Percentiles rank a stretch among this genome's conserved stretches.
Evolutionary conservation across 495 filamentous ascomycete genomes (phyloP).

Genomic region (Rostrohypoxylon terebratum): DNA sequence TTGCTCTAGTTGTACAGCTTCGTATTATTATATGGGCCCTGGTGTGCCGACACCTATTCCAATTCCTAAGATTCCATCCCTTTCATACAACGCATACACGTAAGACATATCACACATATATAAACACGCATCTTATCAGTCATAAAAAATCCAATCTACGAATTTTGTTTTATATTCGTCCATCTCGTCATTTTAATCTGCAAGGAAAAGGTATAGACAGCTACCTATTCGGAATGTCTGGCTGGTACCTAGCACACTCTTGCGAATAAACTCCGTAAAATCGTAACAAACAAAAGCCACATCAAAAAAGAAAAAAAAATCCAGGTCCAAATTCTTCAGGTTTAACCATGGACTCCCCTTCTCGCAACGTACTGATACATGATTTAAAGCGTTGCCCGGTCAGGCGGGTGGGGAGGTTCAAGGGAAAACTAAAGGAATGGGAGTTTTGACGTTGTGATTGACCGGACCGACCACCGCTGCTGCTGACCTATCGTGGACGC

Average conservation of each 20-base stretch:
- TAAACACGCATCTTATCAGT: not conserved
- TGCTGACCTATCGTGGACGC: not conserved
- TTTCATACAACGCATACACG: not conserved
- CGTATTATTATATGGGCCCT: no score
- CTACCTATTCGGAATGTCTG: constrained; percentile 10
- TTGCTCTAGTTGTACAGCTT: no score
- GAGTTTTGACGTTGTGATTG: not conserved
- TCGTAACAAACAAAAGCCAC: constrained; percentile 24
- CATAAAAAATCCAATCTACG: constrained; percentile 17
- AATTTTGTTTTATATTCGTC: constrained; percentile 33
- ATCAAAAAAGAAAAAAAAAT: constrained; percentile 26
- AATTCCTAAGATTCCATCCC: no score
- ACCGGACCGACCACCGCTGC: not conserved
- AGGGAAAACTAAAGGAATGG: constrained; percentile 11
- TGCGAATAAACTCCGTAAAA: constrained; percentile 12
- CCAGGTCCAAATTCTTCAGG: constrained; percentile 5
- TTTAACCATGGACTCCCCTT: not conserved
- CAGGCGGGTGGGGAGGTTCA: not conserved
- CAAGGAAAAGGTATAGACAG: constrained; percentile 11
- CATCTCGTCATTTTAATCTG: constrained; percentile 5
- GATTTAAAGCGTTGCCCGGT: not conserved
- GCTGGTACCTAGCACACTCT: not conserved
- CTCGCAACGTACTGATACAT: constrained; percentile 25
- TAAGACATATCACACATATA: not conserved
- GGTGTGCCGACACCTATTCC: no score